phyloP scores from a whole-genome alignment of 805 yeast genomes.

The Starmerella etchellsii region DNA sequence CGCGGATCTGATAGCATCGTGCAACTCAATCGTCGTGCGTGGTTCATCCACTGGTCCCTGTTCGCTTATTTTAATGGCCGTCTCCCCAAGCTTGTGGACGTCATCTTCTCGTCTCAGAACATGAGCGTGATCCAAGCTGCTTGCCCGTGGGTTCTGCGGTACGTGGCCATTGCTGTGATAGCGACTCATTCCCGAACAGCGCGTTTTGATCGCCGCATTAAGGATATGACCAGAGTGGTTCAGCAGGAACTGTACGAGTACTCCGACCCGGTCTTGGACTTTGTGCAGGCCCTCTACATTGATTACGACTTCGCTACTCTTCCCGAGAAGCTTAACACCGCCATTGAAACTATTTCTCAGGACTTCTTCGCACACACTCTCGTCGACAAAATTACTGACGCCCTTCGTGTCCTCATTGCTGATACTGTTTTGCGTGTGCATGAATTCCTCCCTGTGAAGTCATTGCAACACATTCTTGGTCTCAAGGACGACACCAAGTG shows the following conservation, averaged over 20 bases:
- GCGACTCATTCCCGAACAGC: conserved; percentile 18
- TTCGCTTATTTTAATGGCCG: conserved; percentile 48
- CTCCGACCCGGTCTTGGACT: conserved; percentile 48
- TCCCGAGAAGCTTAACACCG: conserved; percentile 35
- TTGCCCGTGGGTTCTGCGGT: conserved; percentile 59
- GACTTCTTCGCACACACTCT: conserved; percentile 44
- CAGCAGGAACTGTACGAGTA: conserved; percentile 54
- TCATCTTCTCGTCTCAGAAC: conserved; percentile 47
- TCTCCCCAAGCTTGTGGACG: conserved; percentile 41
- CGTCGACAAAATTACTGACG: conserved; percentile 33
- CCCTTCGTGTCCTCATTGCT: conserved; percentile 39
- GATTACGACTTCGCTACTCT: conserved; percentile 48
- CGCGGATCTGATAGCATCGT: conserved; percentile 40
- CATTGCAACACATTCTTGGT: conserved; percentile 35
- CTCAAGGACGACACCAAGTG: conserved; percentile 39
- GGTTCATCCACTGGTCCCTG: conserved; percentile 59
- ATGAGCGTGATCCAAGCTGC: conserved; percentile 57
- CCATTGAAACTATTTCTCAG: conserved; percentile 36
- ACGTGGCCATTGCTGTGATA: conserved; percentile 47
- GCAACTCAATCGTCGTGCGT: conserved; percentile 50
- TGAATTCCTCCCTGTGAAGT: conserved; percentile 35
- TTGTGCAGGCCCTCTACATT: conserved; percentile 42
- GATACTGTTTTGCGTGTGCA: conserved; percentile 46
- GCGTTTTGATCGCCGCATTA: conserved; percentile 38
- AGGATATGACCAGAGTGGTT: conserved; percentile 45